A percentile compares a stretch with the other conserved stretches of the same genome.
Evolutionary conservation across 108 stramenopile species (phyloP).

Genomic region (Craspedostauros australis): DNA sequence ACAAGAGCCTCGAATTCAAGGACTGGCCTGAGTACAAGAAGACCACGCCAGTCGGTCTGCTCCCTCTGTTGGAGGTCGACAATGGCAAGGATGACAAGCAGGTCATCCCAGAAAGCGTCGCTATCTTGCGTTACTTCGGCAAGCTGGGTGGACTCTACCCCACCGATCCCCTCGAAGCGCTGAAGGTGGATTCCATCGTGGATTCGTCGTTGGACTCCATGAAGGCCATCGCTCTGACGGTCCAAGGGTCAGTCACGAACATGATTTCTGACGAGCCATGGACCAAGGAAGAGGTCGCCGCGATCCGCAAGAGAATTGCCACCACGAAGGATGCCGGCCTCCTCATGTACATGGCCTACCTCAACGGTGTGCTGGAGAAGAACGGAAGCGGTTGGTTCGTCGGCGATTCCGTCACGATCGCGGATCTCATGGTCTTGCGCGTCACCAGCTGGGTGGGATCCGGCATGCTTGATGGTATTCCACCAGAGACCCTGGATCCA

Average conservation of each 20-base stretch:
- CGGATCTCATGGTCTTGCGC: conserved; percentile 3
- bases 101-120: conserved; percentile 5
- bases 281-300: conserved; percentile 2
- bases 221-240: background rate
- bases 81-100: background rate
- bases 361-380: background rate
- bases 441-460: background rate
- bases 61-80: conserved; percentile 13
- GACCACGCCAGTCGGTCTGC: conserved; percentile 2
- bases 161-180: conserved; percentile 4
- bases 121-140: conserved; percentile 20
- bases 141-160: conserved; percentile 21
- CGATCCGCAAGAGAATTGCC: conserved; percentile 14
- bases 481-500: conserved; percentile 2
- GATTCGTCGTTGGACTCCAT: conserved; percentile 7
- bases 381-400: conserved; percentile 13
- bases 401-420: conserved; percentile 8
- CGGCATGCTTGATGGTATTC: conserved; percentile 16
- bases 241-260: background rate
- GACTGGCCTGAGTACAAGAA: conserved; percentile 1
- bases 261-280: background rate
- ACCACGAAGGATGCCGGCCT: background rate
- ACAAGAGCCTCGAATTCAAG: conserved; percentile 4
- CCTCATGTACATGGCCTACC: background rate
- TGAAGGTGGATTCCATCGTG: conserved; percentile 11